A percentile compares a stretch with the other conserved stretches of the same genome.
Evolutionary conservation across 768 basidiomycete genomes (phyloP).

Genomic region (Collybiopsis confluens): DNA sequence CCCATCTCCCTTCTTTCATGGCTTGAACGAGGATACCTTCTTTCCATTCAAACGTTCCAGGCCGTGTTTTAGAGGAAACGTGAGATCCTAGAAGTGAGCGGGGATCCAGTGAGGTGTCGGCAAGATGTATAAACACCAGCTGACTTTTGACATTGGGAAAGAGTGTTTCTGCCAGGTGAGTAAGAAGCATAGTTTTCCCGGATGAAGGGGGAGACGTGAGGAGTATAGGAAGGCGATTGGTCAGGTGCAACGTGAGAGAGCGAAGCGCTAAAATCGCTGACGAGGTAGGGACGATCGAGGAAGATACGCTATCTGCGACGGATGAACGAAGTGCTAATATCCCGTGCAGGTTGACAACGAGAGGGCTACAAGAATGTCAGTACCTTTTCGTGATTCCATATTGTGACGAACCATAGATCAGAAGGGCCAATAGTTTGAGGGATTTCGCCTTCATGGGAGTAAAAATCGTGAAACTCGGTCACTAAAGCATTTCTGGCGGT

Average conservation of each 20-base stretch:
- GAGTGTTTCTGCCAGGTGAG: conserved; percentile 67
- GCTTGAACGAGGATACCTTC: conserved; percentile 90
- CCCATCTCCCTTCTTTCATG: conserved; percentile 87
- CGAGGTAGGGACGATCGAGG: conserved; percentile 57
- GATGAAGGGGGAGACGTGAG: conserved; percentile 83
- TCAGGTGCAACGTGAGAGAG: conserved; percentile 58
- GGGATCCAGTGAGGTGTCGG: conserved; percentile 93
- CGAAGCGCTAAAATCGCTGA: conserved; percentile 57
- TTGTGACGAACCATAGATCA: conserved; percentile 50
- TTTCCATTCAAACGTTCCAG: conserved; percentile 94
- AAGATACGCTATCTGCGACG: conserved; percentile 16
- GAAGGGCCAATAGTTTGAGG: conserved; percentile 31
- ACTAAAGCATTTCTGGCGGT: conserved; percentile 44
- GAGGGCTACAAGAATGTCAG: conserved; percentile 44
- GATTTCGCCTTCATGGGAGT: conserved; percentile 33
- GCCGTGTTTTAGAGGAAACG: conserved; percentile 74
- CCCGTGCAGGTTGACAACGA: conserved; percentile 60
- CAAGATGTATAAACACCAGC: conserved; percentile 83
- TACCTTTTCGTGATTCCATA: conserved; percentile 12
- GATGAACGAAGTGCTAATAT: conserved; percentile 55
- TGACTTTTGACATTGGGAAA: conserved; percentile 60
- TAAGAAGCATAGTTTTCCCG: conserved; percentile 79
- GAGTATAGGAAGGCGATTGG: conserved; percentile 71
- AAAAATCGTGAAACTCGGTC: conserved; percentile 40
- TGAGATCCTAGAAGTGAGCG: conserved; percentile 92